phyloP scores from a whole-genome alignment of 1,284 basidiomycete genomes.

The Uromyces viciae-fabae region DNA sequence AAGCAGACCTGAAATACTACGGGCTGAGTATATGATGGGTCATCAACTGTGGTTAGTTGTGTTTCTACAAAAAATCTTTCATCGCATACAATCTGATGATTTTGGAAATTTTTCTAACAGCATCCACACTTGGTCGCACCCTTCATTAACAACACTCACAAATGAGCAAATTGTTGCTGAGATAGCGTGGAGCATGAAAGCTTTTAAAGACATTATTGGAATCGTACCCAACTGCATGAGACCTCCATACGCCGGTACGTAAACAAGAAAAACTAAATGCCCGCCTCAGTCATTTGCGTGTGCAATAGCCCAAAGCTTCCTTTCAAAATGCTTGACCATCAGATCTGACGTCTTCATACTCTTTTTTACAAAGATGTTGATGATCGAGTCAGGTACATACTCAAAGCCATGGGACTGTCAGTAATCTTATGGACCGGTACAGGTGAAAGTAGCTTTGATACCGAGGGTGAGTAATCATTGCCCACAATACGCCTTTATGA shows the following conservation, averaged over 20 bases:
- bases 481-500: no score
- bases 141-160: constrained; percentile 69
- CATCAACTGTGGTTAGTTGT: constrained; percentile 57
- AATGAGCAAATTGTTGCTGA: constrained; percentile 87
- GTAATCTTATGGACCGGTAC: constrained; percentile 54
- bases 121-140: constrained; percentile 60
- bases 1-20: constrained; percentile 69
- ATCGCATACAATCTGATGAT: constrained; percentile 44
- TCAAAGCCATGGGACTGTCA: constrained; percentile 51
- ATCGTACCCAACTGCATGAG: constrained; percentile 53
- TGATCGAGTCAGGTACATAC: constrained; percentile 54
- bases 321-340: not conserved
- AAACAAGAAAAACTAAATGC: no score
- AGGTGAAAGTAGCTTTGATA: constrained; percentile 50
- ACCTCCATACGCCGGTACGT: constrained; percentile 52
- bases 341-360: constrained; percentile 48
- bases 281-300: no score
- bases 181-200: constrained; percentile 71
- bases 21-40: constrained; percentile 72
- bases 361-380: constrained; percentile 51
- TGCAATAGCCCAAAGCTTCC: not conserved
- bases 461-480: constrained; percentile 46
- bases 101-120: constrained; percentile 48
- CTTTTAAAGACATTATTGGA: constrained; percentile 52
- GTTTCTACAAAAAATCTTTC: constrained; percentile 51